A percentile compares a stretch with the other conserved stretches of the same genome.
These are phyloP conservation scores for Lentinula raphanica DNA, from an alignment of 768 basidiomycete species.

Conservation along the genomic window DNA sequence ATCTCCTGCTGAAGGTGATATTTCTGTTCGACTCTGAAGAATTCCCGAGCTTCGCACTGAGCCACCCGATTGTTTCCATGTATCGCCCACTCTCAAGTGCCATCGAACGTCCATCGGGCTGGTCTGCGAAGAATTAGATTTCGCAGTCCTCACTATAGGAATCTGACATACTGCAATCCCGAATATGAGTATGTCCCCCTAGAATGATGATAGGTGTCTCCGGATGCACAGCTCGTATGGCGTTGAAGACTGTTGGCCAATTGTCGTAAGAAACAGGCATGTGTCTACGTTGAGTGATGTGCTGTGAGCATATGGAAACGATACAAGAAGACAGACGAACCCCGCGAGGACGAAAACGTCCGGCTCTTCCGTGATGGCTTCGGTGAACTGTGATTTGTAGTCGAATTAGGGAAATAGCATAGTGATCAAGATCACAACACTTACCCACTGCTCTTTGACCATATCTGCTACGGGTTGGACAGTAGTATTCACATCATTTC, in stretches of 20 bases:
- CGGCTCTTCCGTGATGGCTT: slow-evolving; percentile 75
- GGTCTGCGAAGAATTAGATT: slow-evolving; percentile 29
- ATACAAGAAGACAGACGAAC: slow-evolving; percentile 27
- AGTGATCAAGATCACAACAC: background rate
- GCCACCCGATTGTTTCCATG: slow-evolving; percentile 87
- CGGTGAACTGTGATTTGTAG: slow-evolving; percentile 44
- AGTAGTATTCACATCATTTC: slow-evolving; percentile 65
- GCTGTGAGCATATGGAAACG: background rate
- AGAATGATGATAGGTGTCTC: slow-evolving; percentile 76
- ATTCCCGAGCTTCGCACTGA: slow-evolving; percentile 40
- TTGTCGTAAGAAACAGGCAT: slow-evolving; percentile 75
- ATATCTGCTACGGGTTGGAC: slow-evolving; percentile 70
- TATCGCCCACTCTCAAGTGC: slow-evolving; percentile 81
- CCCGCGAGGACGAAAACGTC: slow-evolving; percentile 77
- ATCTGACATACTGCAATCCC: slow-evolving; percentile 57
- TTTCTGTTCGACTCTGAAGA: slow-evolving; percentile 45
- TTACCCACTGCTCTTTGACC: slow-evolving; percentile 72
- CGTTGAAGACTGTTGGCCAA: slow-evolving; percentile 69
- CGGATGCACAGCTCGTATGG: slow-evolving; percentile 68
- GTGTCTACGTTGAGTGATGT: slow-evolving; percentile 52
- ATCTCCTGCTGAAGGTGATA: slow-evolving; percentile 63
- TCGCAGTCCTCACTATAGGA: too few relatives aligned
- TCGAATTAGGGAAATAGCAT: background rate
- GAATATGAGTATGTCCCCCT: slow-evolving; percentile 78
- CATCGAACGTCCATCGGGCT: slow-evolving; percentile 70